These are phyloP conservation scores for Crotalaria pallida DNA, from an alignment of 306 rosid species.

Conservation along the genomic window DNA sequence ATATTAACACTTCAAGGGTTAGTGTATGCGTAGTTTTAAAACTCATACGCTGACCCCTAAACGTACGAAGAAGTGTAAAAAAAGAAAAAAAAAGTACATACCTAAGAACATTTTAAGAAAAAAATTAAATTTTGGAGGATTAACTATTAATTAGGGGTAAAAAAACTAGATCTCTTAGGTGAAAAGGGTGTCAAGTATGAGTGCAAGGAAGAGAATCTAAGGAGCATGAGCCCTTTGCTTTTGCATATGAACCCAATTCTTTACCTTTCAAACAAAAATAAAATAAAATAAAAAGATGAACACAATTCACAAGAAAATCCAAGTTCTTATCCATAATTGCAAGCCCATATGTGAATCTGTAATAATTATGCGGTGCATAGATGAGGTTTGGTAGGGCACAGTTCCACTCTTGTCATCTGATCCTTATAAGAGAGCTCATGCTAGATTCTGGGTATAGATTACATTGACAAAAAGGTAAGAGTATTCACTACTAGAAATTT, in stretches of 20 bases:
- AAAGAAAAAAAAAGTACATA: too few species aligned
- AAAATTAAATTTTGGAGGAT: too few species aligned
- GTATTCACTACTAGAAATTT: too few species aligned
- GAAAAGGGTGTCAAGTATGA: constrained; percentile 37
- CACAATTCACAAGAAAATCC: constrained; percentile 46
- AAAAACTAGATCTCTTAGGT: too few species aligned
- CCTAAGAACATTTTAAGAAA: too few species aligned
- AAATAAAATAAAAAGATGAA: too few species aligned
- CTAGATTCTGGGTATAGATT: constrained; percentile 40
- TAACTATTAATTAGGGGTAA: too few species aligned
- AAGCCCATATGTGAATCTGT: constrained; percentile 34
- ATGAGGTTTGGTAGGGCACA: constrained; percentile 28
- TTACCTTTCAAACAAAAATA: too few species aligned
- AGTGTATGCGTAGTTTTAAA: too few species aligned
- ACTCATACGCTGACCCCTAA: too few species aligned
- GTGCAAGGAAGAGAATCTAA: constrained; percentile 23
- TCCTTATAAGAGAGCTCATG: constrained; percentile 37
- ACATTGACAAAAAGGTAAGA: constrained; percentile 20
- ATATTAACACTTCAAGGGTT: too few species aligned
- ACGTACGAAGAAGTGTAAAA: too few species aligned
- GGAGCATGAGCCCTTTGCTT: constrained; percentile 27
- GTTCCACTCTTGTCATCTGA: constrained; percentile 17
- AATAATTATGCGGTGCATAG: constrained; percentile 26
- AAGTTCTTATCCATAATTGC: constrained; percentile 48
- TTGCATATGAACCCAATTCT: constrained; percentile 43